These are phyloP conservation scores for Paradendryphiella salina DNA, from an alignment of 2,329 filamentous ascomycete species.

Conservation along the genomic window DNA sequence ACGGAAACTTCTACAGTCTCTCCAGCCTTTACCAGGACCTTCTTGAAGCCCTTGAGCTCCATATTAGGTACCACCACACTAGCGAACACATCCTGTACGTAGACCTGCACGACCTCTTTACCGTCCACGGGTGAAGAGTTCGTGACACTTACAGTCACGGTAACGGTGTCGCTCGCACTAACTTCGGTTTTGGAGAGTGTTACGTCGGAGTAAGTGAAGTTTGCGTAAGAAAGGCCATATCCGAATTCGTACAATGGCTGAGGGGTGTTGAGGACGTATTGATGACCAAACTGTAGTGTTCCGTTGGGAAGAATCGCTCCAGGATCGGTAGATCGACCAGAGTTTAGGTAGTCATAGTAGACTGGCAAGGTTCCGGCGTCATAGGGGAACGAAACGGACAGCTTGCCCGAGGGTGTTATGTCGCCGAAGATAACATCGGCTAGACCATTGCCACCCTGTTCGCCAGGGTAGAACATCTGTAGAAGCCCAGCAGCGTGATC, in stretches of 20 bases:
- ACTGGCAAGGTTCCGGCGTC: conserved; percentile 68
- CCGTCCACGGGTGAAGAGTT: conserved; percentile 62
- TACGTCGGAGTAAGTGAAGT: conserved; percentile 62
- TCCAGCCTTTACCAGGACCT: conserved; percentile 64
- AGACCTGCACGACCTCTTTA: conserved; percentile 69
- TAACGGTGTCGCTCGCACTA: conserved; percentile 58
- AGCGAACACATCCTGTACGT: conserved; percentile 65
- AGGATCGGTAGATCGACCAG: conserved; percentile 59
- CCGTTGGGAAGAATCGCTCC: conserved; percentile 61
- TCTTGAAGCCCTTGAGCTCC: conserved; percentile 68
- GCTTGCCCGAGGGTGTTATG: conserved; percentile 67
- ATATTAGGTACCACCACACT: conserved; percentile 67
- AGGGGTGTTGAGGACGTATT: conserved; percentile 65
- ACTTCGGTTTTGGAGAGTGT: conserved; percentile 56
- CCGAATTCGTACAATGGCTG: conserved; percentile 67
- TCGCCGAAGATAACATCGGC: conserved; percentile 66
- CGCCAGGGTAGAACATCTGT: conserved; percentile 75
- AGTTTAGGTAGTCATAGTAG: conserved; percentile 75
- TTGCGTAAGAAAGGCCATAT: conserved; percentile 67
- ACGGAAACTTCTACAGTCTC: conserved; percentile 60
- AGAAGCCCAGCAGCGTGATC: conserved; percentile 66
- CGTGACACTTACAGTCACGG: conserved; percentile 63
- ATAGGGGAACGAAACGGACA: conserved; percentile 68
- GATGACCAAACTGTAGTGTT: conserved; percentile 64
- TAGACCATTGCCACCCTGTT: conserved; percentile 68